Evolutionary conservation across 1,284 basidiomycete genomes (phyloP).

Genomic region (Fomitopsis betulina): DNA sequence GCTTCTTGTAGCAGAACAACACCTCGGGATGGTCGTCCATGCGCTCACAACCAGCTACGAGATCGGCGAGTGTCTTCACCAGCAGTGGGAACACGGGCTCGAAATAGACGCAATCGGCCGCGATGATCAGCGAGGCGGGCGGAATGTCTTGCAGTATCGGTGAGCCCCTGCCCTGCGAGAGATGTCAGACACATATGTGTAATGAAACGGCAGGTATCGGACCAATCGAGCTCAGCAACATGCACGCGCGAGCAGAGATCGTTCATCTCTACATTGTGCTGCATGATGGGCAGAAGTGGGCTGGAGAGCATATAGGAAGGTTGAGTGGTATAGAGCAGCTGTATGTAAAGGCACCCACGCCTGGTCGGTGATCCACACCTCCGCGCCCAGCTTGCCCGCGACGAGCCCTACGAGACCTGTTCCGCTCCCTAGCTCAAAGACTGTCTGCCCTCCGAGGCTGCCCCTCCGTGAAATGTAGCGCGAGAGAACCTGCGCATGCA

Average conservation of each 20-base stretch:
- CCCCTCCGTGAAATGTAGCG: conserved; percentile 64
- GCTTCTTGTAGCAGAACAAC: conserved; percentile 91
- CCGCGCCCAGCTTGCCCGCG: conserved; percentile 62
- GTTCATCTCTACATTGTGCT: conserved; percentile 65
- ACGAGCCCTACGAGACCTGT: conserved; percentile 90
- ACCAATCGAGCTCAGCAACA: conserved; percentile 81
- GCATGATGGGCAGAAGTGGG: conserved; percentile 73
- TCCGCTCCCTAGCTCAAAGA: conserved; percentile 86
- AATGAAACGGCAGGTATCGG: conserved; percentile 16
- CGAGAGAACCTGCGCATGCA: conserved; percentile 59
- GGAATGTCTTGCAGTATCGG: conserved; percentile 39
- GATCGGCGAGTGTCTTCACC: conserved; percentile 72
- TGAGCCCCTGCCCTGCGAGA: conserved; percentile 44
- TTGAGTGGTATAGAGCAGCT: neutral
- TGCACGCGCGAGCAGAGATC: conserved; percentile 43
- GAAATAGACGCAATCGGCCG: conserved; percentile 94
- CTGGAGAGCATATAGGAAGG: conserved; percentile 33
- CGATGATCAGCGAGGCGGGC: conserved; percentile 68
- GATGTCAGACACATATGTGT: conserved; percentile 7
- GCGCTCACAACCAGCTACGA: conserved; percentile 35
- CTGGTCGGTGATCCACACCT: conserved; percentile 86
- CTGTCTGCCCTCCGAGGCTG: conserved; percentile 46
- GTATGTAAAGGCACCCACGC: conserved; percentile 56
- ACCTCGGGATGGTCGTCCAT: conserved; percentile 52
- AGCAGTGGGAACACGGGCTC: conserved; percentile 92